These are phyloP conservation scores for Agrocybe chaxingu DNA, from an alignment of 768 basidiomycete genomes.

Conservation along the genomic window DNA sequence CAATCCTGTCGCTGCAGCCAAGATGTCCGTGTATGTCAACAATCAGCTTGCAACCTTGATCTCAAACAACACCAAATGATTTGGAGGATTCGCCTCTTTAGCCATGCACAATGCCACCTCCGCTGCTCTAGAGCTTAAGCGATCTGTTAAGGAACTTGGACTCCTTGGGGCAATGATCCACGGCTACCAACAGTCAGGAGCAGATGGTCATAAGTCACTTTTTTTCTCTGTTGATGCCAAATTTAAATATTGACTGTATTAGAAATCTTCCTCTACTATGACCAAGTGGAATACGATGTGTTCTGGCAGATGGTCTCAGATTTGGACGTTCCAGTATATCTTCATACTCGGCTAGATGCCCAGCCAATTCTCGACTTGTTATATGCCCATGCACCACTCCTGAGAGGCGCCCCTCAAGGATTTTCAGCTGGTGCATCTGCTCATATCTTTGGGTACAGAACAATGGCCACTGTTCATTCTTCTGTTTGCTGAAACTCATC, in stretches of 20 bases:
- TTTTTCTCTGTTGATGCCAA: background rate
- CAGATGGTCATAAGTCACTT: constrained; percentile 28
- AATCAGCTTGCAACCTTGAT: constrained; percentile 33
- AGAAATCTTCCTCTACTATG: constrained; percentile 34
- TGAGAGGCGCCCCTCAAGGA: constrained; percentile 31
- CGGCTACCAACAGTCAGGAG: constrained; percentile 41
- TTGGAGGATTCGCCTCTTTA: constrained; percentile 39
- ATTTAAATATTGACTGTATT: background rate
- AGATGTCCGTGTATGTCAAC: constrained; percentile 33
- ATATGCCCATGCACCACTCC: constrained; percentile 28
- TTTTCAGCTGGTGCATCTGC: constrained; percentile 33
- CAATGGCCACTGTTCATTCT: background rate
- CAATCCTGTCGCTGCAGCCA: constrained; percentile 28
- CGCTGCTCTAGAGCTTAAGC: constrained; percentile 36
- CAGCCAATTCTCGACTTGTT: constrained; percentile 19
- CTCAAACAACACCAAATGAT: constrained; percentile 35
- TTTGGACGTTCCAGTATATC: constrained; percentile 35
- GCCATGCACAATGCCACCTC: constrained; percentile 42
- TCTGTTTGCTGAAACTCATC: background rate
- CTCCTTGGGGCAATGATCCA: constrained; percentile 36
- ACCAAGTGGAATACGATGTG: constrained; percentile 32
- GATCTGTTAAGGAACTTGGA: constrained; percentile 36
- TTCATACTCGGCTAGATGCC: constrained; percentile 32
- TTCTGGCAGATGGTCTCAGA: constrained; percentile 35
- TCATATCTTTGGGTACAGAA: constrained; percentile 31